Percentiles rank a stretch among this genome's conserved stretches.
These are phyloP conservation scores for Xylaria telfairii DNA, from an alignment of 495 filamentous ascomycete genomes.

Conservation along the genomic window DNA sequence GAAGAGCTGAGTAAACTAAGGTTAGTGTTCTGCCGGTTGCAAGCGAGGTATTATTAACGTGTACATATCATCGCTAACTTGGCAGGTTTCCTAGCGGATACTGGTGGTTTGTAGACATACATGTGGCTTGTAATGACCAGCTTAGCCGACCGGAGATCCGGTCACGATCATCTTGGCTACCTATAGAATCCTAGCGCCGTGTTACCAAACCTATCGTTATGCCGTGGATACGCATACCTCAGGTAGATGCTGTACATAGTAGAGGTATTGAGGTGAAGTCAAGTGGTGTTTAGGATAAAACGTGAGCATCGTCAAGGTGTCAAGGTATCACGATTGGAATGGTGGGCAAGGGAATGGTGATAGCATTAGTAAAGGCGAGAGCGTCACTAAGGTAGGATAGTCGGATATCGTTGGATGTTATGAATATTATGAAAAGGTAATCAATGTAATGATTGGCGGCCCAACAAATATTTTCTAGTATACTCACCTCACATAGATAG, in stretches of 20 bases:
- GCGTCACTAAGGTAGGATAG: too few species aligned
- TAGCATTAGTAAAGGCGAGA: background rate
- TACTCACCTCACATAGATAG: background rate
- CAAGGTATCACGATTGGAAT: background rate
- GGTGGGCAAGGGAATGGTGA: background rate
- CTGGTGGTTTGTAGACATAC: background rate
- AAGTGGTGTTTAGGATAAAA: background rate
- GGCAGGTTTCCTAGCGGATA: background rate
- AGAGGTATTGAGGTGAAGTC: background rate
- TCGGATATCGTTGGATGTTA: background rate
- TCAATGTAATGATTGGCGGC: background rate
- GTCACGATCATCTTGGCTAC: conserved; percentile 3
- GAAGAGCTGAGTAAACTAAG: background rate
- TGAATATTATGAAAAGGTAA: background rate
- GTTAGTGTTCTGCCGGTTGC: background rate
- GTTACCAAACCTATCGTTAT: background rate
- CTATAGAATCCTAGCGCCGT: background rate
- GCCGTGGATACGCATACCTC: background rate
- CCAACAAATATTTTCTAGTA: background rate
- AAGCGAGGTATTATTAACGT: background rate
- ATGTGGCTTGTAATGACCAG: background rate
- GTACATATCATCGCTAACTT: background rate
- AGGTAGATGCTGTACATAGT: background rate
- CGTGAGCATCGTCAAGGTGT: background rate
- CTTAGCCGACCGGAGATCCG: conserved; percentile 8